Base-by-base conservation (phyloP, 2,329 filamentous ascomycete genomes). In the Incumbomyces delicatus region DNA sequence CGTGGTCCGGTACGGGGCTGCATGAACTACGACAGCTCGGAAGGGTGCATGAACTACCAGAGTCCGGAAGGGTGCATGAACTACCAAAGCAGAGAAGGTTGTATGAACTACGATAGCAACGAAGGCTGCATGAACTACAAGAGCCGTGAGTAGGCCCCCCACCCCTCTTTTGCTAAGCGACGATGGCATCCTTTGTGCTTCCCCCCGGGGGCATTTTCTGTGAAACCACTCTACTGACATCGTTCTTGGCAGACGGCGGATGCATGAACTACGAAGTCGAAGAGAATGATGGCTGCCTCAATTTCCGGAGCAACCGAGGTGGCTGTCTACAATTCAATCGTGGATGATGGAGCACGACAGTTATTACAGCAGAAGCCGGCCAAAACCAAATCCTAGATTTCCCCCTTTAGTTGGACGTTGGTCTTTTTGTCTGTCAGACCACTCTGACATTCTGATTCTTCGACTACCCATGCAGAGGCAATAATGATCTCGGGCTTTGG, bases 1-100 rank as follows among this genome's bases (percentile, higher is more conserved):
- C 32, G 22, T 22, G 41, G 41, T 6, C 31, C 27, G 20, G 42
- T 45, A 18, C 6, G 30, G 2, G 42, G 33, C 16, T 38, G 33
- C 22, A n/a, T 36, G 16, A 38, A 45, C 16, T 44, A 38, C 17
- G 42, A 38, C 22, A 38, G 20, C 12, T 4, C 5, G 6, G 42
- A 45, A 8, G 42, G 42, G 13, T 45, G 42, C 30, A n/a, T 45
- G 33, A 37, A 37, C 13, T 45, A 45, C 18, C n/a, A 36, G 31
- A 44, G 41, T 34, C 13, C 14, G 18, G 29, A 34, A 5, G 41
- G 41, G 5, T 32, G 31, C n/a, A 10, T 32, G n/a, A 8, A n/a
- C n/a, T n/a, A n/a, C n/a, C n/a, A n/a, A n/a, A n/a, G n/a, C n/a
- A n/a, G n/a, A n/a, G n/a, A n/a, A n/a, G 42, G 33, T 20, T 38